Evolutionary conservation across 1,284 basidiomycete species (phyloP), one percentile per base, ranked within the genome.

Genomic region (Microbotryum intermedium): DNA sequence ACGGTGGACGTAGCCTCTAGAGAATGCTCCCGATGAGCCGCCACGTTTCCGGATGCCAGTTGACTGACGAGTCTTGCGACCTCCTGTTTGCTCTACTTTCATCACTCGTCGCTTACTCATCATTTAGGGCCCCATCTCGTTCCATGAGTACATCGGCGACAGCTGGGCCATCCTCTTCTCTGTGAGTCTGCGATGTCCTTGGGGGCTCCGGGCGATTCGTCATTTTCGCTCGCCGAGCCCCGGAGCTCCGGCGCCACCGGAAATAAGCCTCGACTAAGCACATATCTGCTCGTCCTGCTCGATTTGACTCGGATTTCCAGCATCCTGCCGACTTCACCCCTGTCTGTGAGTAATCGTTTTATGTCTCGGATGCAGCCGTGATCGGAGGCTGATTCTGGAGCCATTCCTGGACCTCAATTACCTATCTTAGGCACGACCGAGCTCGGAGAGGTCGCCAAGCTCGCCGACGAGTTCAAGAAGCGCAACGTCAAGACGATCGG

Each of bases 401-500:
- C n/a, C n/a, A n/a, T n/a, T n/a, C 26, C 51, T 49, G 42, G 46
- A 51, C 26, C 50, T 29, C 29, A 11, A 20, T 28, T n/a, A 70
- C 76, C 16, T 76, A 30, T 30, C 10, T 16, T 39, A 39, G 34
- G 76, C 70, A 77, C 95, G 52, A 99, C 95, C 54, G 95, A 98
- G 79, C 85, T 99, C 54, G 92, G 90, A 57, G 93, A 95, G 73
- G 91, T 97, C 39, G 87, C 94, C 46, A 85, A 88, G 69, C 84
- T 87, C 63, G 80, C 82, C n/a, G 78, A 79, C 20, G 92, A 97
- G 75, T 99, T 97, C 75, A 79, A 76, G 64, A 83, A 84, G 72
- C 87, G 94, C 64, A 84, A 85, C 65, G 91, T 97, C 72, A 97
- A 98, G 79, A 82, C 92, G 71, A 89, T 95, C 67, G 90, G 93